Evolutionary conservation across 73 alveolate species (phyloP).

Genomic region (Effrenium voratum): DNA sequence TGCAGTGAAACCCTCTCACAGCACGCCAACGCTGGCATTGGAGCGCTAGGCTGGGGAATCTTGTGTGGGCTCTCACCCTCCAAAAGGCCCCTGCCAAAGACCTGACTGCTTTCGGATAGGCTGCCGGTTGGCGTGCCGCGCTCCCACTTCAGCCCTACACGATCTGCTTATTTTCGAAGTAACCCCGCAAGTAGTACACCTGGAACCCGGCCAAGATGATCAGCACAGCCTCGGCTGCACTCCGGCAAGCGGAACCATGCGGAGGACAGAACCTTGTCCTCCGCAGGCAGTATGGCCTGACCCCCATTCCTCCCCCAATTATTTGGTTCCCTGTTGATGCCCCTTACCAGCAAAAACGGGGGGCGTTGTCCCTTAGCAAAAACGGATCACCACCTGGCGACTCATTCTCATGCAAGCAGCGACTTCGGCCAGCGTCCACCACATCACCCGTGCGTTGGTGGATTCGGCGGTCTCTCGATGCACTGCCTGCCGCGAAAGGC

Average conservation of each 20-base stretch:
- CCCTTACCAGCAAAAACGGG: too few species aligned
- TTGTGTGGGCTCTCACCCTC: neutral
- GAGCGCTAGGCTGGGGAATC: too few species aligned
- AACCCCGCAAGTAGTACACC: constrained; percentile 63
- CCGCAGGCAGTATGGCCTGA: too few species aligned
- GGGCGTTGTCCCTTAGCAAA: too few species aligned
- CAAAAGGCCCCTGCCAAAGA: neutral
- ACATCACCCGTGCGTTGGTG: constrained; percentile 89
- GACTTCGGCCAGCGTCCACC: constrained; percentile 90
- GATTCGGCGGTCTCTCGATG: constrained; percentile 91
- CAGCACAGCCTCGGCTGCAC: constrained; percentile 61
- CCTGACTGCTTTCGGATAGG: neutral
- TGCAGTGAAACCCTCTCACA: too few species aligned
- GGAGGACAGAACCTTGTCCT: too few species aligned
- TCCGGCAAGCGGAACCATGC: too few species aligned
- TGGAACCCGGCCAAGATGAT: constrained; percentile 67
- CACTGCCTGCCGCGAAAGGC: constrained; percentile 37
- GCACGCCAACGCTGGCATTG: too few species aligned
- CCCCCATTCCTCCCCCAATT: too few species aligned
- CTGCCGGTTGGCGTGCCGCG: neutral
- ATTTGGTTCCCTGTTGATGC: too few species aligned
- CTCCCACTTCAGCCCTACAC: constrained; percentile 2
- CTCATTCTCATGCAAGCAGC: neutral
- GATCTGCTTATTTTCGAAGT: constrained; percentile 81
- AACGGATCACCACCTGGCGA: too few species aligned